Base-by-base conservation (phyloP, 345 rosid species). In the Garcia nutans region DNA sequence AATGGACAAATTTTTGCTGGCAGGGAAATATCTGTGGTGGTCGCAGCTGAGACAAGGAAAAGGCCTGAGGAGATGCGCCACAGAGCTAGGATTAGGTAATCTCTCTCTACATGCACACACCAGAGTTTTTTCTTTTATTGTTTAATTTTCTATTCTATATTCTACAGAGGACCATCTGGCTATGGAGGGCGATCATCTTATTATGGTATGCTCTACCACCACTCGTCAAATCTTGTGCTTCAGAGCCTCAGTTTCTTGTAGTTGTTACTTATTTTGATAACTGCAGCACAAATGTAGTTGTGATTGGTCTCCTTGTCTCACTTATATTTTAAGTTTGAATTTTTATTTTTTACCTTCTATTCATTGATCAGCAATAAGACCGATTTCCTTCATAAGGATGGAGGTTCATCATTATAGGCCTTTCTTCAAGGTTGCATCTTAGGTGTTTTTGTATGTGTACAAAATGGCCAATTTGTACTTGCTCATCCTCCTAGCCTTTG, bases 31-130 rank as follows among this genome's bases (percentile, higher is more conserved):
- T 85, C 98, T 20, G 98, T 96, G 26, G 98, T 96, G 67, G 77
- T 93, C 62, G 99, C 98, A 70, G 86, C 96, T 23, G 99, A 93
- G 82, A 79, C 91, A 19, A 88, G 99, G 88, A 96, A 96, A 86
- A 93, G 94, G 84, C 99, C 99, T 0, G 97, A 93, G 87, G 98
- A 96, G 80, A 96, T 96, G 99, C 94, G 97, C 37, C 92, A 84
- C 0, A 92, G 88, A 86, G n/a, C 88, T 50, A 88, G 97, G 85
- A 31, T 52, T 45, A 88, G 94, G 94, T 90, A 81, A 49, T 70
- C 20, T 66, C 13, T 28, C 52, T 13, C 10, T 13, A 3, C 54
- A 31, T 22, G 9, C 70, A 72, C 8, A 49, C 15, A 52, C 55
- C 3, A 26, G 8, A 9, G 19, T 10, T 31, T n/a, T 19, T 10